Base-by-base conservation (phyloP, 345 rosid genomes). In the Clarkia xantiana region DNA sequence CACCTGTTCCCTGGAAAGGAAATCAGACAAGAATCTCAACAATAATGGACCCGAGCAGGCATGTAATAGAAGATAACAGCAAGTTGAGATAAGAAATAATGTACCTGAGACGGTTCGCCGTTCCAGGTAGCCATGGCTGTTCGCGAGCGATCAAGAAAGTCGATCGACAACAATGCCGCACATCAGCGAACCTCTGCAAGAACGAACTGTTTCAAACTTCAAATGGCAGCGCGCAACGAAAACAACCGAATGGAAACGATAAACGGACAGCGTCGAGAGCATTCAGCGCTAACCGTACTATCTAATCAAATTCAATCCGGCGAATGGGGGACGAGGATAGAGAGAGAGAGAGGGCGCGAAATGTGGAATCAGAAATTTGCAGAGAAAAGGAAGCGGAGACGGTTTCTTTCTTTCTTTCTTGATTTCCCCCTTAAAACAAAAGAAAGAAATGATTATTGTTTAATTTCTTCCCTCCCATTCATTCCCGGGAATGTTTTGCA, bases 61-160 rank as follows among this genome's bases (percentile, higher is more conserved):
- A 29, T 10, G 39, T 39, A 0, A 13, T 2, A 20, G 15, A 18
- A 10, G 39, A 22, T 40, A 42, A 40, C 2, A 19, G 13, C 13
- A 40, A 16, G 10, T 17, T 5, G 11, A 3, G 11, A 16, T 25
- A 57, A 25, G 38, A 45, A 55, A 38, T 36, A 12, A 10, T 14
- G 49, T 25, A 72, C 60, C 73, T 67, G 76, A 40, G n/a, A n/a
- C n/a, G n/a, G n/a, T n/a, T 76, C 95, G 36, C 58, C 54, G 61
- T 53, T 71, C 52, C 71, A 77, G 58, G 60, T 70, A 45, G 78
- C 58, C 94, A 83, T 83, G n/a, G 39, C 56, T 63, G 3, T 12
- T n/a, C n/a, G n/a, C n/a, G 7, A 29, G 36, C 41, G 13, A 12
- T 49, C 53, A 49, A 40, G 40, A 18, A 23, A 10, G 38, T 22